Conservation (phyloP, 192 early-diverging fungal species). For the Mortierella claussenii region DNA sequence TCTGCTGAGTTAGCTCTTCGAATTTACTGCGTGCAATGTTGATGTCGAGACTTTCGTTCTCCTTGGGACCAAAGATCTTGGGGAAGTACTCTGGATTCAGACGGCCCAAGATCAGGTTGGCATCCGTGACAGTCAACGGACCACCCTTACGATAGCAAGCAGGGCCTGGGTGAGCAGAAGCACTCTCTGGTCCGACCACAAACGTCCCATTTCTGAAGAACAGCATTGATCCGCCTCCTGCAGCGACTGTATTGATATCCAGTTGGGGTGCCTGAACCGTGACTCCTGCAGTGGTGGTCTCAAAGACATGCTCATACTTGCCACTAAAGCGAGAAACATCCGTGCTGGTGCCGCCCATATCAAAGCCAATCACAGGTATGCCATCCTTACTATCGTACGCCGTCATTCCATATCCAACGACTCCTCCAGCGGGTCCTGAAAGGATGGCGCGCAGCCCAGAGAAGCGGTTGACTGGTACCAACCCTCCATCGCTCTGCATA, state of each 20-base stretch:
- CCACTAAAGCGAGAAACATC: conserved; percentile 96
- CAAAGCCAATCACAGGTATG: conserved; percentile 91
- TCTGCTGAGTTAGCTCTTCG: conserved; percentile 66
- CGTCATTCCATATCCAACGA: conserved; percentile 80
- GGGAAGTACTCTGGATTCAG: conserved; percentile 91
- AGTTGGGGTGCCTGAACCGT: conserved; percentile 96
- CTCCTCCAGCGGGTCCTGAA: conserved; percentile 95
- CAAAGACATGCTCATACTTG: conserved; percentile 92
- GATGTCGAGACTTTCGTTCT: conserved; percentile 82
- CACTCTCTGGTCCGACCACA: conserved; percentile 93
- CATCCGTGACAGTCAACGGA: conserved; percentile 92
- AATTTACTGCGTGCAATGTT: conserved; percentile 73
- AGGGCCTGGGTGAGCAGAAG: conserved; percentile 94
- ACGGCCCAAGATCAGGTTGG: conserved; percentile 90
- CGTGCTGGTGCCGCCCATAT: conserved; percentile 94
- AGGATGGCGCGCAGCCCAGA: conserved; percentile 90
- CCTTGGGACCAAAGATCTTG: conserved; percentile 90
- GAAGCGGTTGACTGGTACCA: conserved; percentile 87
- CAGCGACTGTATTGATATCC: conserved; percentile 96
- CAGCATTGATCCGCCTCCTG: conserved; percentile 93
- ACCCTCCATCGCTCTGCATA: conserved; percentile 98
- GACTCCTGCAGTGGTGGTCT: conserved; percentile 91
- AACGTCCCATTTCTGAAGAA: conserved; percentile 95
- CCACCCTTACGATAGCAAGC: conserved; percentile 97
- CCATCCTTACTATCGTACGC: conserved; percentile 57